These are phyloP conservation scores for Cyclotella sp. DNA, from an alignment of 108 stramenopile species.

Conservation along the genomic window DNA sequence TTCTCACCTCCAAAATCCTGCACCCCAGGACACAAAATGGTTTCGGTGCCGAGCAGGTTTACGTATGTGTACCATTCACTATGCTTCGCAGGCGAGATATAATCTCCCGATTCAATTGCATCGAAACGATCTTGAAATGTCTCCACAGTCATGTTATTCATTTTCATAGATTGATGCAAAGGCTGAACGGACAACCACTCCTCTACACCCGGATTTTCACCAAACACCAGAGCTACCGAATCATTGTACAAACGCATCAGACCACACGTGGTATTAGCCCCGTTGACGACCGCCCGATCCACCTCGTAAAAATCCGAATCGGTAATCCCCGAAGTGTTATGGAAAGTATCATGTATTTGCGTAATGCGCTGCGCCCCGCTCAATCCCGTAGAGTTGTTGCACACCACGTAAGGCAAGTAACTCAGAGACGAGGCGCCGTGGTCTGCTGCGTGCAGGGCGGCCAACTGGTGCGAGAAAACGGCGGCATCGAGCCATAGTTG, in stretches of 20 bases:
- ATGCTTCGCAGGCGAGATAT: neutral
- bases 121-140: conserved; percentile 12
- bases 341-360: conserved; percentile 12
- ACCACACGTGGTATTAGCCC: conserved; percentile 6
- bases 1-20: conserved; percentile 16
- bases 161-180: conserved; percentile 37
- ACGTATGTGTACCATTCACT: neutral
- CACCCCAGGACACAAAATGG: conserved; percentile 36
- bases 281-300: neutral
- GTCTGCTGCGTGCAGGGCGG: conserved; percentile 6
- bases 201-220: conserved; percentile 18
- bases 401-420: conserved; percentile 34
- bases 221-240: conserved; percentile 28
- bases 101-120: conserved; percentile 6
- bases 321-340: conserved; percentile 19
- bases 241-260: conserved; percentile 25
- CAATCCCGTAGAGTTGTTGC: conserved; percentile 14
- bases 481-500: conserved; percentile 41
- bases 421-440: conserved; percentile 1
- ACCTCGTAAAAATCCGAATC: conserved; percentile 12
- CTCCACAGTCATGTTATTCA: conserved; percentile 28
- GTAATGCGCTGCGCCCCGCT: conserved; percentile 9
- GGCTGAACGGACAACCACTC: conserved; percentile 26
- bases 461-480: conserved; percentile 10
- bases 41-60: conserved; percentile 16